phyloP scores from a whole-genome alignment of 108 stramenopile genomes.

The Pinguiococcus pyrenoidosus region DNA sequence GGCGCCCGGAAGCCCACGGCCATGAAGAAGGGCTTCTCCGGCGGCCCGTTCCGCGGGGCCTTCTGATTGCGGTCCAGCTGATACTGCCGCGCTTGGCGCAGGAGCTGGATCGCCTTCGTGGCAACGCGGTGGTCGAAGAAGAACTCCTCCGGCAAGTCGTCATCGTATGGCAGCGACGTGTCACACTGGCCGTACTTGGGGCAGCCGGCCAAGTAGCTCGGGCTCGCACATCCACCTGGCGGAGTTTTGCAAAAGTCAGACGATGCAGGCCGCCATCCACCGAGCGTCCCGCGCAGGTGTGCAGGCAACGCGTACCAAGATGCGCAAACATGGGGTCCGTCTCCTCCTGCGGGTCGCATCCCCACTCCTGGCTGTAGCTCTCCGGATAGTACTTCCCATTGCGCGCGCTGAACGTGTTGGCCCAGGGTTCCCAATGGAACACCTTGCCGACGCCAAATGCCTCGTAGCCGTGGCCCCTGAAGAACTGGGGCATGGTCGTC shows the following conservation, averaged over 20 bases:
- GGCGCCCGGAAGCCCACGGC: neutral
- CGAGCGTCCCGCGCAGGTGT: too few species aligned
- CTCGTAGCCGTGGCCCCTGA: neutral
- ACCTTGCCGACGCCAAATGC: constrained; percentile 3
- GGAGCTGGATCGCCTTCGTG: too few species aligned
- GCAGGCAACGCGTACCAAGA: too few species aligned
- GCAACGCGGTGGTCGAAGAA: neutral
- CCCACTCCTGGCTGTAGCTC: neutral
- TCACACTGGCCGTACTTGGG: neutral
- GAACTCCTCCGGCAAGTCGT: neutral
- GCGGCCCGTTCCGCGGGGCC: too few species aligned
- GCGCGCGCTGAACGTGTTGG: neutral
- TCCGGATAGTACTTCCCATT: neutral
- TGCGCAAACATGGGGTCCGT: too few species aligned
- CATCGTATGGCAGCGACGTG: neutral
- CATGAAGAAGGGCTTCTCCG: neutral
- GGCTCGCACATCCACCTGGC: too few species aligned
- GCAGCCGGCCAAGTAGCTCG: neutral
- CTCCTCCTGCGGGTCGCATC: too few species aligned
- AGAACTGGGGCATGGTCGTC: neutral
- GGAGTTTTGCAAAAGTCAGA: too few species aligned
- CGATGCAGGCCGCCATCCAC: too few species aligned
- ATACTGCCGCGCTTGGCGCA: too few species aligned
- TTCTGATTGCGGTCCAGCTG: too few species aligned
- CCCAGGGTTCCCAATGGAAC: neutral